Percentiles rank a stretch among this genome's conserved stretches.
These are phyloP conservation scores for Xylaria intraflava DNA, from an alignment of 495 filamentous ascomycete genomes.

Conservation along the genomic window DNA sequence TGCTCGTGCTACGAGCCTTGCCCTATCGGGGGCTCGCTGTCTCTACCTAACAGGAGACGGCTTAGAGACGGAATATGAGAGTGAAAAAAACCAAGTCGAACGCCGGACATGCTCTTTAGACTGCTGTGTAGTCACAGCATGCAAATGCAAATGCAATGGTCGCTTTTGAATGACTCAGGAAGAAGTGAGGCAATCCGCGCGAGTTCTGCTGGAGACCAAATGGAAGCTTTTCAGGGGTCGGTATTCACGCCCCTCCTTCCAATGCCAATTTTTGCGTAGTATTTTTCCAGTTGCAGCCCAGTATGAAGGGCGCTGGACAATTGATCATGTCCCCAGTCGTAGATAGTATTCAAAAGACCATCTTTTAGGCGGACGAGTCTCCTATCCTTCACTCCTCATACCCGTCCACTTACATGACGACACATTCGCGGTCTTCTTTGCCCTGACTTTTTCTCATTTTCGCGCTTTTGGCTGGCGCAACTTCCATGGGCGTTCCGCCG, in stretches of 20 bases:
- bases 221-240: background rate
- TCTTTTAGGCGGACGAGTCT: background rate
- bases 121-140: background rate
- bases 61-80: background rate
- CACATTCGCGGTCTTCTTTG: slow-evolving; percentile 51
- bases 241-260: background rate
- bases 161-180: background rate
- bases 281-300: background rate
- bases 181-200: background rate
- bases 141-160: slow-evolving; percentile 10
- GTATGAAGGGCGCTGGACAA: background rate
- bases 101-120: slow-evolving; percentile 7
- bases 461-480: slow-evolving; percentile 39
- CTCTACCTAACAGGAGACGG: background rate
- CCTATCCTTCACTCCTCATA: background rate
- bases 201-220: slow-evolving; percentile 4
- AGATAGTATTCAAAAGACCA: slow-evolving; percentile 6
- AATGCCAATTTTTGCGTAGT: slow-evolving; percentile 4
- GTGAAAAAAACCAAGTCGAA: background rate
- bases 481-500: slow-evolving; percentile 55
- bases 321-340: background rate
- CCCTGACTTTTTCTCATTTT: slow-evolving; percentile 45
- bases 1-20: background rate
- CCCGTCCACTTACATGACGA: slow-evolving; percentile 45
- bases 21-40: background rate